These are phyloP conservation scores for Coelastrella sp. DNA, from an alignment of 139 green algal genomes.

Conservation along the genomic window DNA sequence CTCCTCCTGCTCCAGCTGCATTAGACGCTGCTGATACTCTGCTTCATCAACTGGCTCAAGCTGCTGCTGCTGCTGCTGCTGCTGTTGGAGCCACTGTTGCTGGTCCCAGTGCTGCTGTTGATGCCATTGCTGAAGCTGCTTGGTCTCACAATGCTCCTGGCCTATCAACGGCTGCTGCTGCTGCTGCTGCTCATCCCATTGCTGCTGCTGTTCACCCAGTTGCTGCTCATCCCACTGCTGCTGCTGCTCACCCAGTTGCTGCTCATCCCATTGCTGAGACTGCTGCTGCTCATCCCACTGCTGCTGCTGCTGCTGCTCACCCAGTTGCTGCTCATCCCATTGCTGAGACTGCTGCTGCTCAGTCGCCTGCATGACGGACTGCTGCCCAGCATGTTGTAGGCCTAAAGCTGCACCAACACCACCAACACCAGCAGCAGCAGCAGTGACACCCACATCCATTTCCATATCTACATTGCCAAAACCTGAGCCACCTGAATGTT, in stretches of 20 bases:
- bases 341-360: too few relatives aligned
- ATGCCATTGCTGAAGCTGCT: not conserved
- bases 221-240: conserved; percentile 2
- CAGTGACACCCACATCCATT: not conserved
- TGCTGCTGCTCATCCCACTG: not conserved
- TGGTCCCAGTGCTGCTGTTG: not conserved
- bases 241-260: not conserved
- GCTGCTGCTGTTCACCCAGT: not conserved
- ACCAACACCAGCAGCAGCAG: not conserved
- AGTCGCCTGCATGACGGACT: too few relatives aligned
- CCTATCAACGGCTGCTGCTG: not conserved
- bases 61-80: not conserved
- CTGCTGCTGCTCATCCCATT: not conserved
- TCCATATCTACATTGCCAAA: not conserved
- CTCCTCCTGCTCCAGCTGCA: conserved; percentile 4
- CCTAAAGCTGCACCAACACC: not conserved
- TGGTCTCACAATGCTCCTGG: not conserved
- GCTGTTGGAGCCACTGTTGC: not conserved
- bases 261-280: not conserved
- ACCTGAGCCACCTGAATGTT: too few relatives aligned
- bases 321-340: not conserved
- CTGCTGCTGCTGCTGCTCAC: not conserved
- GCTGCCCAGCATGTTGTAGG: too few relatives aligned
- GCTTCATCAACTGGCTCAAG: too few relatives aligned
- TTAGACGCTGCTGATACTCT: not conserved